Evolutionary conservation across 331 rosid species (phyloP).

Genomic region (Acacia pycnantha): DNA sequence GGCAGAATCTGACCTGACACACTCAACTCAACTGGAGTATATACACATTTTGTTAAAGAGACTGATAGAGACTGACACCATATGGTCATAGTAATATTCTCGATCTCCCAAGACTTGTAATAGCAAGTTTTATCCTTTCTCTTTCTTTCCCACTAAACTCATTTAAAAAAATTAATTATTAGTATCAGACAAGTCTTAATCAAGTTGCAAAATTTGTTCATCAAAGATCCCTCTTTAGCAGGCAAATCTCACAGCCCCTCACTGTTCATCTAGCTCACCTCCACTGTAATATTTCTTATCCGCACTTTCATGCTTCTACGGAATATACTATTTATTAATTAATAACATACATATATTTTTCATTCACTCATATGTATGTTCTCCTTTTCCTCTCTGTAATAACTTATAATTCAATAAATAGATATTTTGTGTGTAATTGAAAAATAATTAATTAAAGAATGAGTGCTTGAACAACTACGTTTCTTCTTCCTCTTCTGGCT

Average conservation of each 20-base stretch:
- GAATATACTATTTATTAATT: neutral
- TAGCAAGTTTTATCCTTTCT: neutral
- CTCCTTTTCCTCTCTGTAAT: neutral
- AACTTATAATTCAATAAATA: neutral
- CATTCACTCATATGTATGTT: neutral
- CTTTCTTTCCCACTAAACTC: neutral
- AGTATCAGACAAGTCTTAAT: slow-evolving; percentile 28
- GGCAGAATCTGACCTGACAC: slow-evolving; percentile 46
- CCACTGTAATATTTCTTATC: neutral
- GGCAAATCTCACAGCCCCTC: slow-evolving; percentile 18
- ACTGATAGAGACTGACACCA: neutral
- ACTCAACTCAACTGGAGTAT: slow-evolving; percentile 6
- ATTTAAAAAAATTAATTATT: neutral
- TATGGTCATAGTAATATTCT: neutral
- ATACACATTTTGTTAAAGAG: slow-evolving; percentile 25
- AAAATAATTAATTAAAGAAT: neutral
- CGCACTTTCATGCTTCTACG: neutral
- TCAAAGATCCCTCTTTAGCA: slow-evolving; percentile 12
- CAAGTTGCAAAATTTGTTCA: slow-evolving; percentile 31
- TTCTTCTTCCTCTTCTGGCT: neutral
- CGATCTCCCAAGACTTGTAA: neutral
- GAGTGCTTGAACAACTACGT: neutral
- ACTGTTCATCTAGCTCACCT: slow-evolving; percentile 19
- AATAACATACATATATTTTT: neutral
- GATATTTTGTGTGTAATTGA: neutral